Evolutionary conservation across 2,329 filamentous ascomycete species (phyloP).

Genomic region (Trichophaea hybrida): DNA sequence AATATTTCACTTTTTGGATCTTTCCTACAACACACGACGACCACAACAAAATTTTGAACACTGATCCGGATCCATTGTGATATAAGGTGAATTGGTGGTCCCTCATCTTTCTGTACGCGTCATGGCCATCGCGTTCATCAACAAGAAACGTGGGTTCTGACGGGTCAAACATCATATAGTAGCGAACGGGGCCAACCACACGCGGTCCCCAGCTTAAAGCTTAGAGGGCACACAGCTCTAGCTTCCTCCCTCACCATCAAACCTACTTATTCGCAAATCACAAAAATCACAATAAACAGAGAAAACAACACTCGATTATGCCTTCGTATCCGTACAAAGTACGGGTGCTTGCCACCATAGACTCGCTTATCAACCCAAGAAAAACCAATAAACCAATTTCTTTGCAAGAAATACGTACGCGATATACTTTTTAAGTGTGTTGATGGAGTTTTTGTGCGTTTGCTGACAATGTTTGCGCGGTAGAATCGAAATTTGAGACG

Average conservation of each 20-base stretch:
- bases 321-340: constrained; percentile 19
- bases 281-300: not conserved
- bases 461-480: not conserved
- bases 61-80: too few relatives aligned
- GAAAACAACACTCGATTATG: not conserved
- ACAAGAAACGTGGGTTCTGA: too few relatives aligned
- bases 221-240: too few relatives aligned
- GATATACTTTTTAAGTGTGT: not conserved
- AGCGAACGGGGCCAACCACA: too few relatives aligned
- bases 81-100: too few relatives aligned
- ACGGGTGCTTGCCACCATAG: constrained; percentile 22
- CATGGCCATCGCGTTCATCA: too few relatives aligned
- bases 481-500: constrained; percentile 1
- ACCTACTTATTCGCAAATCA: too few relatives aligned
- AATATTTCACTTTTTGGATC: not conserved
- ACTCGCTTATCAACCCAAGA: constrained; percentile 16
- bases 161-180: too few relatives aligned
- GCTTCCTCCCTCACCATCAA: too few relatives aligned
- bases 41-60: too few relatives aligned
- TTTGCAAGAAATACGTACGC: constrained; percentile 10
- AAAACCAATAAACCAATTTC: constrained; percentile 9
- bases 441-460: not conserved
- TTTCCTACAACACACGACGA: not conserved
- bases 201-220: too few relatives aligned
- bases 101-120: too few relatives aligned